Evolutionary conservation across 805 yeast species (phyloP).

Genomic region (Candida nanaspora): DNA sequence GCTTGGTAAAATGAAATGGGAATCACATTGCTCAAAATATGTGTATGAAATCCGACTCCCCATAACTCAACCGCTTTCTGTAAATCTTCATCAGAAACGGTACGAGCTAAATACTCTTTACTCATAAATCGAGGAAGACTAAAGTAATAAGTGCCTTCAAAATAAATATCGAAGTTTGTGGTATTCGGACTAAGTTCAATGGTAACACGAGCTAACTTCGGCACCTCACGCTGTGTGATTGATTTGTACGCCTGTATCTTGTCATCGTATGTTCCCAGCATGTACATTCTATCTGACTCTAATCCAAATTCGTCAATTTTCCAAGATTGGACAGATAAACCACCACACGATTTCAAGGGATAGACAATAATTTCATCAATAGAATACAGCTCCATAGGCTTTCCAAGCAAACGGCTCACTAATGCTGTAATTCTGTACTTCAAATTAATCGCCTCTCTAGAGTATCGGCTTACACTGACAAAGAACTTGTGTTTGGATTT

Average conservation of each 20-base stretch:
- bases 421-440: background rate
- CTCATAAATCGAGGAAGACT: background rate
- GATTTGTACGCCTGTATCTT: background rate
- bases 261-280: slow-evolving; percentile 11
- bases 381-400: background rate
- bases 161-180: background rate
- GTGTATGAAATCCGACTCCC: slow-evolving; percentile 11
- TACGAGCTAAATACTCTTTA: background rate
- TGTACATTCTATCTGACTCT: slow-evolving; percentile 21
- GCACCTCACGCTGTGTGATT: background rate
- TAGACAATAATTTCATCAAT: slow-evolving; percentile 18
- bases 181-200: background rate
- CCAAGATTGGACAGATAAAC: slow-evolving; percentile 20
- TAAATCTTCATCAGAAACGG: background rate
- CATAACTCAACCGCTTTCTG: background rate
- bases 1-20: slow-evolving; percentile 10
- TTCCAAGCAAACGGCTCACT: background rate
- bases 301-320: slow-evolving; percentile 19
- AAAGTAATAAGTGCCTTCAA: background rate
- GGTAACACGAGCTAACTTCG: background rate
- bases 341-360: slow-evolving; percentile 24
- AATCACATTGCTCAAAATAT: slow-evolving; percentile 15
- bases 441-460: background rate
- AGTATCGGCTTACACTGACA: background rate
- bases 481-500: background rate